Evolutionary conservation across 108 stramenopile genomes (phyloP), one percentile per base, ranked within the genome.

Genomic region (Nitzschia sp.): DNA sequence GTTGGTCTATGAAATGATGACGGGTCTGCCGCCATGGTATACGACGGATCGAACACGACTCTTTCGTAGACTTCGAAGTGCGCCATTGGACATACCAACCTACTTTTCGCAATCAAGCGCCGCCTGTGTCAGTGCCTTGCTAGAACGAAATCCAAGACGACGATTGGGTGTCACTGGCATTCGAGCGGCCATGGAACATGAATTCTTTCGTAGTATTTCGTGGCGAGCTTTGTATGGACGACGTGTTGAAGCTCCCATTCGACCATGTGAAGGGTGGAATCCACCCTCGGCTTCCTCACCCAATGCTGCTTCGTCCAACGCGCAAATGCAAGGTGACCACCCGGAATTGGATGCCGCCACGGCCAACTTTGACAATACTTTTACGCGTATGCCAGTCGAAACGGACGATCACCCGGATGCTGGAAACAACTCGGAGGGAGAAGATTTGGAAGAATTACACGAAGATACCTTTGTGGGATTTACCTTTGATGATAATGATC

Each of bases 21-120:
- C 98, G n/a, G 96, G 96, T 25, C 78, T 97, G 26, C 96, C 96
- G 8, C 98, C 97, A 21, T 98, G 97, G 97, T 99, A 98, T 78
- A 97, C 98, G 2, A 95, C 92, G 42, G 97, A 99, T 77, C 72
- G 96, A 70, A 80, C 93, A 18, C 92, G 95, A 67, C 91, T 99
- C n/a, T 98, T 98, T 82, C 90, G 94, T 46, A 68, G 96, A 5
- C 66, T 97, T 17, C 68, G 87, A 19, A 86, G 84, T 35, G 95
- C 95, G 19, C 92, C 92, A 15, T 64, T 95, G 46, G 80, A 91
- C 21, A 84, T 95, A 54, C 94, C 94, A 5, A 82, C 85, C 11
- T 85, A 78, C 26, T 92, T 95, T 67, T 82, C 76, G 34, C 72
- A 73, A 2, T 66, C 77, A 27, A 77, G 82, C 28, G 83, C 84